Percentiles rank a stretch among this genome's conserved stretches.
phyloP scores from a whole-genome alignment of 2,329 filamentous ascomycete genomes.

The Zopfia rhizophila region DNA sequence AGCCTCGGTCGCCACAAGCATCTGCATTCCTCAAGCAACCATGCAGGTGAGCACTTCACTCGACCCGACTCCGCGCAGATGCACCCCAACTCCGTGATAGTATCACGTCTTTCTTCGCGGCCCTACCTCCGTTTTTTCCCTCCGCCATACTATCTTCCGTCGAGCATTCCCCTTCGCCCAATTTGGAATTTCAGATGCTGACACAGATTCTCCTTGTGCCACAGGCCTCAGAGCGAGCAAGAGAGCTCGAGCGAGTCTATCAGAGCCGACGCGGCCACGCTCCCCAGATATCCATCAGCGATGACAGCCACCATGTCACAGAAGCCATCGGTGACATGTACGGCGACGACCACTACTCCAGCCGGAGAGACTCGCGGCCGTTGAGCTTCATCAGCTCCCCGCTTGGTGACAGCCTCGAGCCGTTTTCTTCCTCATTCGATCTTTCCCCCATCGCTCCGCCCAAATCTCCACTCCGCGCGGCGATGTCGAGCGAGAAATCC shows the following conservation, averaged over 20 bases:
- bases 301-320: constrained; percentile 92
- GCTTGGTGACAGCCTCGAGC: constrained; percentile 60
- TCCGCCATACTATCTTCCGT: constrained; percentile 19
- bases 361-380: constrained; percentile 70
- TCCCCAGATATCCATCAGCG: constrained; percentile 77
- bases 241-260: constrained; percentile 60
- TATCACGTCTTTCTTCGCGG: neutral
- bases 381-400: constrained; percentile 77
- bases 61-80: constrained; percentile 1
- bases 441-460: constrained; percentile 50
- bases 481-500: constrained; percentile 43
- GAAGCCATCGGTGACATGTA: constrained; percentile 94
- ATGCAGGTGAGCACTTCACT: constrained; percentile 33
- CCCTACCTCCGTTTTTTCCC: constrained; percentile 10
- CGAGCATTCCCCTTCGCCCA: neutral
- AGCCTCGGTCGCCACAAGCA: constrained; percentile 27
- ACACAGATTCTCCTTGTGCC: constrained; percentile 32
- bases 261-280: constrained; percentile 66
- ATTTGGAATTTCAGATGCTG: constrained; percentile 32
- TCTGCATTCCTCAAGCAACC: constrained; percentile 31
- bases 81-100: neutral
- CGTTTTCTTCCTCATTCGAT: constrained; percentile 40
- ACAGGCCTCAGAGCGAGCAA: constrained; percentile 54
- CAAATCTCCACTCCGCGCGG: constrained; percentile 51
- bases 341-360: constrained; percentile 70